These are phyloP conservation scores for Leccinum imitatum DNA, from an alignment of 768 basidiomycete species.

Conservation along the genomic window DNA sequence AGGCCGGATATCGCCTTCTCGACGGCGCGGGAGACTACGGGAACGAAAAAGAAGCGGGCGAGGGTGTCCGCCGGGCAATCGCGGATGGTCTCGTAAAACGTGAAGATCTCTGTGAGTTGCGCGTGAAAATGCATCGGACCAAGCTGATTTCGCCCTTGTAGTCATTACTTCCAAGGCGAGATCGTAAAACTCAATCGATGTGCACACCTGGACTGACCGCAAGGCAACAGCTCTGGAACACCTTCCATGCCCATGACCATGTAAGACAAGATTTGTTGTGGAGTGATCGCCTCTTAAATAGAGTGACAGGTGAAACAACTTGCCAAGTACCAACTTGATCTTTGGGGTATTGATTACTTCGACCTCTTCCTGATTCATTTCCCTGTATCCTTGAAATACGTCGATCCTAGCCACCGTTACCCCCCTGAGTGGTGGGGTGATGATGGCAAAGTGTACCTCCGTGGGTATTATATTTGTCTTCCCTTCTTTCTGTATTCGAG, in stretches of 20 bases:
- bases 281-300: neutral
- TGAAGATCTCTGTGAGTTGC: constrained; percentile 75
- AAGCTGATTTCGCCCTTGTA: constrained; percentile 25
- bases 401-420: constrained; percentile 72
- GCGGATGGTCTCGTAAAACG: constrained; percentile 81
- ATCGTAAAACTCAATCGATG: neutral
- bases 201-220: constrained; percentile 6
- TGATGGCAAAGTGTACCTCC: constrained; percentile 64
- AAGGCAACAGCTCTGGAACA: constrained; percentile 75
- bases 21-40: constrained; percentile 88
- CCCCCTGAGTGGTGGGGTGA: constrained; percentile 84
- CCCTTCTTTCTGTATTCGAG: neutral
- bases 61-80: constrained; percentile 77
- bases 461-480: constrained; percentile 36
- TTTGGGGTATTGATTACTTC: constrained; percentile 86
- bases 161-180: constrained; percentile 82
- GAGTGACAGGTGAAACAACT: constrained; percentile 50
- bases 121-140: neutral
- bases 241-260: constrained; percentile 78
- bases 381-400: constrained; percentile 78
- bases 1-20: constrained; percentile 82
- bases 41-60: constrained; percentile 84
- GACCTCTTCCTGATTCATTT: constrained; percentile 84
- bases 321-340: constrained; percentile 62
- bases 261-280: constrained; percentile 37